Evolutionary conservation across 495 filamentous ascomycete species (phyloP).

Genomic region (Xylona heveae): DNA sequence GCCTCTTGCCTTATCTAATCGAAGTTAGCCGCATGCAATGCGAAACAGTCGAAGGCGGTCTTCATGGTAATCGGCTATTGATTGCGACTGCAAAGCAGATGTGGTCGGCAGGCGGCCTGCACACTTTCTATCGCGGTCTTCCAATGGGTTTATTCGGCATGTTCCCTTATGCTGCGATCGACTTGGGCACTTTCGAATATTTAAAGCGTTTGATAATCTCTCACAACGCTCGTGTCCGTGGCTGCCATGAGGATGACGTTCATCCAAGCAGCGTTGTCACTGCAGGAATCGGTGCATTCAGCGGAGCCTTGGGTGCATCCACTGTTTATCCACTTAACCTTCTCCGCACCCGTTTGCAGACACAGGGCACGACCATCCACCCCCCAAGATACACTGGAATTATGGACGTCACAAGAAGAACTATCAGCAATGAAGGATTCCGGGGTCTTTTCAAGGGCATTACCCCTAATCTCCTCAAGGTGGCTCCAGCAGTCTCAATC

Average conservation of each 20-base stretch:
- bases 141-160: slow-evolving; percentile 85
- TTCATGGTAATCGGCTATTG: slow-evolving; percentile 69
- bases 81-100: slow-evolving; percentile 64
- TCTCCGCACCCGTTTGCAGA: slow-evolving; percentile 79
- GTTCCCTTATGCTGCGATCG: slow-evolving; percentile 95
- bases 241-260: slow-evolving; percentile 66
- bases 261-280: slow-evolving; percentile 55
- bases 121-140: slow-evolving; percentile 75
- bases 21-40: slow-evolving; percentile 66
- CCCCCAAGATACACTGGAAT: slow-evolving; percentile 80
- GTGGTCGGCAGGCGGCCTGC: slow-evolving; percentile 49
- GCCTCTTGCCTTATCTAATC: slow-evolving; percentile 1
- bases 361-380: slow-evolving; percentile 81
- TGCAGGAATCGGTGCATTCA: slow-evolving; percentile 67
- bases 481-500: slow-evolving; percentile 90
- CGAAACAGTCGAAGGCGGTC: slow-evolving; percentile 68
- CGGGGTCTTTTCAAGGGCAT: slow-evolving; percentile 85
- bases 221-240: slow-evolving; percentile 43
- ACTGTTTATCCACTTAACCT: slow-evolving; percentile 92
- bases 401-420: slow-evolving; percentile 64
- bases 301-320: slow-evolving; percentile 82
- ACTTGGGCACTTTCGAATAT: slow-evolving; percentile 86
- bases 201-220: slow-evolving; percentile 53
- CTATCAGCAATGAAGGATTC: slow-evolving; percentile 61
- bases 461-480: slow-evolving; percentile 90